Evolutionary conservation across 257 asterid species (phyloP).

Genomic region (Solanum appendiculatum): DNA sequence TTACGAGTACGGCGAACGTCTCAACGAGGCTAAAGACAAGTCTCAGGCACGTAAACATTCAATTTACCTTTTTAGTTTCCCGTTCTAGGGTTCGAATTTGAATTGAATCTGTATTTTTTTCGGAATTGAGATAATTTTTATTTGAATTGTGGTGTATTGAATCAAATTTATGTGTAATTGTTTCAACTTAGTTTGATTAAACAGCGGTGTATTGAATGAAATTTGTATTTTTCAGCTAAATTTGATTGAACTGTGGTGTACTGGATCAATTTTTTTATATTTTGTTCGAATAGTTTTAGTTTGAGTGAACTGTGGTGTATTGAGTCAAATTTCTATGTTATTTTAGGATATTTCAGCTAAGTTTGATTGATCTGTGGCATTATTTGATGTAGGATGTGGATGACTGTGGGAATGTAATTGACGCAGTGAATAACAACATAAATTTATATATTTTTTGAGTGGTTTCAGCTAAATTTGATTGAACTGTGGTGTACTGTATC

Average conservation of each 20-base stretch:
- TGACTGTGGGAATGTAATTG: conserved; percentile 63
- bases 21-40: conserved; percentile 79
- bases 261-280: background rate
- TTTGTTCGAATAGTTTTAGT: background rate
- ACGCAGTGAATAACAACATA: conserved; percentile 53
- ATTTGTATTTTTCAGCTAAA: background rate
- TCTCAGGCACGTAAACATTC: conserved; percentile 46
- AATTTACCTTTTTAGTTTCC: background rate
- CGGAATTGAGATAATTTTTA: background rate
- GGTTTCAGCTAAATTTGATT: background rate
- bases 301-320: background rate
- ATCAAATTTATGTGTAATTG: background rate
- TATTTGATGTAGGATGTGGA: conserved; percentile 33
- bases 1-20: conserved; percentile 78
- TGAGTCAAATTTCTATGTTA: background rate
- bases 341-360: background rate
- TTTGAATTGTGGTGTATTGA: background rate
- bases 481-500: background rate
- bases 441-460: background rate
- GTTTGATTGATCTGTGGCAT: background rate
- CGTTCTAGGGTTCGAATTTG: conserved; percentile 19
- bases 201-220: background rate
- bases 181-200: background rate
- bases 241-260: background rate
- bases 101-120: background rate